A percentile compares a stretch with the other conserved stretches of the same genome.
These are phyloP conservation scores for Lanmaoa rubissima DNA, from an alignment of 768 basidiomycete species.

Conservation along the genomic window DNA sequence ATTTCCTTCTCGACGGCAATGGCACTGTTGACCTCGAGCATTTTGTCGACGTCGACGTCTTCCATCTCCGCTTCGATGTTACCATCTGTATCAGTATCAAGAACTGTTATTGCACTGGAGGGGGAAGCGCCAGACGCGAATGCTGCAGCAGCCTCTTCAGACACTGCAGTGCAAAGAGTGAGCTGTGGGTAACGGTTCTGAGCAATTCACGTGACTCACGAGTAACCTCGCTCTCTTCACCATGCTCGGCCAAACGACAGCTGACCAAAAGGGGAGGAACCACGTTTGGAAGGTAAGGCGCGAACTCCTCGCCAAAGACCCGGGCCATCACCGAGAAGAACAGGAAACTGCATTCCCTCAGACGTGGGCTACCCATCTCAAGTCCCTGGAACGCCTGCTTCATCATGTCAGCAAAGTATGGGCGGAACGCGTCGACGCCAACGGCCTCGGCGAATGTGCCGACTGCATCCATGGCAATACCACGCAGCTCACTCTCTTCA, in stretches of 20 bases:
- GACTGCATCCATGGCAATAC: slow-evolving; percentile 98
- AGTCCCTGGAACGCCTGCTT: slow-evolving; percentile 89
- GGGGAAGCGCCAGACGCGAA: slow-evolving; percentile 77
- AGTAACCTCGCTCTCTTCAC: slow-evolving; percentile 48
- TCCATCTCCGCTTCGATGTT: slow-evolving; percentile 64
- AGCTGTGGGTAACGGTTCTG: neutral
- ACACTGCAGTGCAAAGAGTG: slow-evolving; percentile 32
- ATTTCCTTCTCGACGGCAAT: slow-evolving; percentile 99
- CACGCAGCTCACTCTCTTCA: slow-evolving; percentile 91
- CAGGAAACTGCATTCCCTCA: slow-evolving; percentile 94
- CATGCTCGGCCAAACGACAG: slow-evolving; percentile 80
- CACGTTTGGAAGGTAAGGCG: slow-evolving; percentile 79
- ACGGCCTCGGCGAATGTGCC: slow-evolving; percentile 98
- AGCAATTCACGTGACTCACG: slow-evolving; percentile 35
- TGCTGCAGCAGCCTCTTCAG: slow-evolving; percentile 53
- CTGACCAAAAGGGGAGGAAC: slow-evolving; percentile 83
- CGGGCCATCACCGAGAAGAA: slow-evolving; percentile 99
- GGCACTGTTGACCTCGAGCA: slow-evolving; percentile 91
- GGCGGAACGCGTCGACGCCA: slow-evolving; percentile 89
- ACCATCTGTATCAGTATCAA: slow-evolving; percentile 54
- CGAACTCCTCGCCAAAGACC: slow-evolving; percentile 94
- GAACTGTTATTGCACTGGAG: slow-evolving; percentile 62
- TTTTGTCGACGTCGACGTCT: slow-evolving; percentile 80
- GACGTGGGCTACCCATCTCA: slow-evolving; percentile 78
- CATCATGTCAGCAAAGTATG: slow-evolving; percentile 97